Evolutionary conservation across 805 yeast genomes (phyloP).

Genomic region (Starmerella davenportii): DNA sequence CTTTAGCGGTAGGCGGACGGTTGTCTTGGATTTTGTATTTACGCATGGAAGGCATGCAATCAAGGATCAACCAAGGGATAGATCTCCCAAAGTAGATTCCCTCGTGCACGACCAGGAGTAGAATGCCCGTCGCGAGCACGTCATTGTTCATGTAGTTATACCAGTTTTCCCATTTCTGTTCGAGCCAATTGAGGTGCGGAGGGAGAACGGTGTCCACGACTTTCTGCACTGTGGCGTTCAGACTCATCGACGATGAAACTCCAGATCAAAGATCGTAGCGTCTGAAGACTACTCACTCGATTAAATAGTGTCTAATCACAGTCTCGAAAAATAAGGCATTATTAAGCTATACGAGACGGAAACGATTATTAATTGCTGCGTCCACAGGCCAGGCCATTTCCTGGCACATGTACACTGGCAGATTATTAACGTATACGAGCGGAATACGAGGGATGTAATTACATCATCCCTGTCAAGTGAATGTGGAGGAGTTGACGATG

Average conservation of each 20-base stretch:
- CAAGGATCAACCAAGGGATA: slow-evolving; percentile 82
- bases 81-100: slow-evolving; percentile 79
- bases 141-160: slow-evolving; percentile 75
- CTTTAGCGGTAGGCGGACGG: slow-evolving; percentile 58
- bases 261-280: neutral
- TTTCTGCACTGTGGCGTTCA: slow-evolving; percentile 10
- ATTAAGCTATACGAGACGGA: slow-evolving; percentile 11
- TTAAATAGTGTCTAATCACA: neutral
- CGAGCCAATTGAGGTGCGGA: slow-evolving; percentile 26
- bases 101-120: slow-evolving; percentile 73
- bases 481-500: too few species aligned
- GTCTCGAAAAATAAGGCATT: neutral
- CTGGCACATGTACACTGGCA: neutral
- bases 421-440: neutral
- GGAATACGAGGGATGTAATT: neutral
- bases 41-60: slow-evolving; percentile 66
- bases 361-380: slow-evolving; percentile 1
- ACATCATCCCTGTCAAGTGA: too few species aligned
- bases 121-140: slow-evolving; percentile 74
- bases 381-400: neutral
- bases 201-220: slow-evolving; percentile 7
- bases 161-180: slow-evolving; percentile 76
- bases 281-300: neutral
- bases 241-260: slow-evolving; percentile 3
- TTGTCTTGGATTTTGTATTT: slow-evolving; percentile 79